Evolutionary conservation across 2,329 filamentous ascomycete genomes (phyloP).

Genomic region (Fusarium albosuccineum): DNA sequence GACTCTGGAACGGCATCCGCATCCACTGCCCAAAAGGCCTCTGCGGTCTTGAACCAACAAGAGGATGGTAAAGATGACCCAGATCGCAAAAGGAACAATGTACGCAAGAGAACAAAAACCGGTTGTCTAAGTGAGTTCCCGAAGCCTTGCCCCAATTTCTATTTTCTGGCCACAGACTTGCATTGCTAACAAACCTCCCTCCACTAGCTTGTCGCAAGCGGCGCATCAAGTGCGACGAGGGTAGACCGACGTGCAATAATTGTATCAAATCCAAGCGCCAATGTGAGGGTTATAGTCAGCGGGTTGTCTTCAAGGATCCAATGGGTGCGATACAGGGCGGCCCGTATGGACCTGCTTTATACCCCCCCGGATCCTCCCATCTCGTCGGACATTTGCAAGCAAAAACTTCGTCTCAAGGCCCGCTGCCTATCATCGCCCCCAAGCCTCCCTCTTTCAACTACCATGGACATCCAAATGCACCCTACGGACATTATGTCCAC

Average conservation of each 20-base stretch:
- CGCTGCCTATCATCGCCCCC: conserved; percentile 62
- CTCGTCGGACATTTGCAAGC: conserved; percentile 50
- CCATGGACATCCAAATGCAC: conserved; percentile 37
- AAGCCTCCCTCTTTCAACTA: conserved; percentile 59
- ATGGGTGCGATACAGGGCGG: conserved; percentile 58
- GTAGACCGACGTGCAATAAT: conserved; percentile 83
- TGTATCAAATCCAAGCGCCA: conserved; percentile 87
- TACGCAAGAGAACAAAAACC: conserved; percentile 86
- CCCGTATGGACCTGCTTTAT: conserved; percentile 58
- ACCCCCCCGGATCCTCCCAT: conserved; percentile 56
- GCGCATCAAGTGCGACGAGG: conserved; percentile 97
- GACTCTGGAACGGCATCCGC: conserved; percentile 25
- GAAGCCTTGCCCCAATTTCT: neutral
- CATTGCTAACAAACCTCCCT: conserved; percentile 39
- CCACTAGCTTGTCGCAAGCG: conserved; percentile 86
- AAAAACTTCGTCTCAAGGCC: conserved; percentile 55
- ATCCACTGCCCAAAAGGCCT: conserved; percentile 40
- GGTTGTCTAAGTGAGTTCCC: conserved; percentile 83
- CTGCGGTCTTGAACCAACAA: conserved; percentile 50
- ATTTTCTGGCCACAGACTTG: neutral
- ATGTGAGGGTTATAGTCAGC: conserved; percentile 87
- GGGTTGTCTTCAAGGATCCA: conserved; percentile 83
- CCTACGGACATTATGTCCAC: conserved; percentile 34
- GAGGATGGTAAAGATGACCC: conserved; percentile 56
- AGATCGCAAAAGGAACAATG: conserved; percentile 61